Percentiles rank a stretch among this genome's conserved stretches.
Evolutionary conservation across 2,329 filamentous ascomycete species (phyloP).

Genomic region (Decorospora gaudefroyi): DNA sequence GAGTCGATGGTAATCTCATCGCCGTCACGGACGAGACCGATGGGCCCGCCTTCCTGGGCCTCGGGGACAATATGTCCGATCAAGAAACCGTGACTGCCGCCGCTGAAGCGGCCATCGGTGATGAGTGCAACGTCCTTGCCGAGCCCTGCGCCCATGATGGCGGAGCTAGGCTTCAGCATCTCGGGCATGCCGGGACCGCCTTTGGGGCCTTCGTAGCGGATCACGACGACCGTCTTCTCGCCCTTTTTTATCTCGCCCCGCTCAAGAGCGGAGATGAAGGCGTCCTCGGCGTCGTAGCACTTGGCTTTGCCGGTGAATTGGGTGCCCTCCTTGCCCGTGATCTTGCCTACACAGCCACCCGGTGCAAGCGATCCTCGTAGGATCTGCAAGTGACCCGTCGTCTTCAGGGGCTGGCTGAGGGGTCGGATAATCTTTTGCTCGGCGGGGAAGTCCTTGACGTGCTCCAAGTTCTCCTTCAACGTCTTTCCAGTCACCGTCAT

Average conservation of each 20-base stretch:
- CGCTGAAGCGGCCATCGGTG: conserved; percentile 76
- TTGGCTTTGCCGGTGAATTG: conserved; percentile 70
- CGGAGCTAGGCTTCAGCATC: conserved; percentile 73
- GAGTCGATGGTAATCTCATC: conserved; percentile 83
- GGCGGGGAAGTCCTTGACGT: conserved; percentile 65
- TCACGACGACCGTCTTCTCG: conserved; percentile 76
- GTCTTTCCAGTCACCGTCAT: conserved; percentile 59
- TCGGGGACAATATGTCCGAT: conserved; percentile 89
- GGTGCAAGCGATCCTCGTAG: conserved; percentile 71
- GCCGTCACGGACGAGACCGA: conserved; percentile 79
- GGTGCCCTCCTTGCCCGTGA: conserved; percentile 75
- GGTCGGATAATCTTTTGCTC: conserved; percentile 73
- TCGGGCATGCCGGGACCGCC: conserved; percentile 76
- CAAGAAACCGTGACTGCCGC: conserved; percentile 82
- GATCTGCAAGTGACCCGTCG: conserved; percentile 74
- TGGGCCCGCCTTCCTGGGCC: conserved; percentile 82
- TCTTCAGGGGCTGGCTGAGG: conserved; percentile 70
- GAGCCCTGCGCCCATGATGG: conserved; percentile 74
- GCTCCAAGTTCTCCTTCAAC: conserved; percentile 56
- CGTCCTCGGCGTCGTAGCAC: conserved; percentile 71
- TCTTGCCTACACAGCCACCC: conserved; percentile 73
- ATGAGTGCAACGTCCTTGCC: conserved; percentile 75
- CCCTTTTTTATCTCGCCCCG: conserved; percentile 71
- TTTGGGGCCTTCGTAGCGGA: conserved; percentile 74
- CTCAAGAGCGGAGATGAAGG: conserved; percentile 70